These are phyloP conservation scores for Apodospora peruviana DNA, from an alignment of 495 filamentous ascomycete species.

Conservation along the genomic window DNA sequence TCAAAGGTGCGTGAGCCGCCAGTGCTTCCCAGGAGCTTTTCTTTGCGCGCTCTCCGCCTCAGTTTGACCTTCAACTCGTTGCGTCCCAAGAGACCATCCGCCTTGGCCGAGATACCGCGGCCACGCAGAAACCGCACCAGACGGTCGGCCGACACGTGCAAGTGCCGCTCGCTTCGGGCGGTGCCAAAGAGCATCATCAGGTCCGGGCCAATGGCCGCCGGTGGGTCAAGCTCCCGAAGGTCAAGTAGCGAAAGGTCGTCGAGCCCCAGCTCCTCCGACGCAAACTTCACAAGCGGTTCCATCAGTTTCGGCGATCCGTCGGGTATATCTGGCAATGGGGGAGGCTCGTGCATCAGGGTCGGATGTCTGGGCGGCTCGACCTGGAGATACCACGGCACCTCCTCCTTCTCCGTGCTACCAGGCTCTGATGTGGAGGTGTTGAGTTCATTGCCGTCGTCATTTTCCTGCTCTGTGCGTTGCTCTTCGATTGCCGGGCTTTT, in stretches of 20 bases:
- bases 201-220: slow-evolving; percentile 78
- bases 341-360: slow-evolving; percentile 50
- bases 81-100: slow-evolving; percentile 83
- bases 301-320: slow-evolving; percentile 67
- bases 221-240: slow-evolving; percentile 75
- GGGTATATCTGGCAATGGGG: slow-evolving; percentile 72
- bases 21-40: slow-evolving; percentile 62
- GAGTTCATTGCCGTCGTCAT: neutral
- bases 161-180: slow-evolving; percentile 84
- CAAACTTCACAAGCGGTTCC: slow-evolving; percentile 64
- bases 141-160: slow-evolving; percentile 87
- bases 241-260: slow-evolving; percentile 74
- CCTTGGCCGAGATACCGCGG: slow-evolving; percentile 64
- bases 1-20: slow-evolving; percentile 45
- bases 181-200: slow-evolving; percentile 93
- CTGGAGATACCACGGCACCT: slow-evolving; percentile 81
- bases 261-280: slow-evolving; percentile 76
- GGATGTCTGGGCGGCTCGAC: slow-evolving; percentile 51
- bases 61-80: slow-evolving; percentile 88
- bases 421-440: neutral
- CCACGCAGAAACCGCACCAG: slow-evolving; percentile 80
- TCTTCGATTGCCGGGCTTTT: slow-evolving; percentile 9
- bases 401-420: slow-evolving; percentile 4
- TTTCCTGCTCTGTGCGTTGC: slow-evolving; percentile 7
- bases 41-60: slow-evolving; percentile 69